These are phyloP conservation scores for Hirsutella rhossiliensis DNA, from an alignment of 2,329 filamentous ascomycete genomes.

Conservation along the genomic window DNA sequence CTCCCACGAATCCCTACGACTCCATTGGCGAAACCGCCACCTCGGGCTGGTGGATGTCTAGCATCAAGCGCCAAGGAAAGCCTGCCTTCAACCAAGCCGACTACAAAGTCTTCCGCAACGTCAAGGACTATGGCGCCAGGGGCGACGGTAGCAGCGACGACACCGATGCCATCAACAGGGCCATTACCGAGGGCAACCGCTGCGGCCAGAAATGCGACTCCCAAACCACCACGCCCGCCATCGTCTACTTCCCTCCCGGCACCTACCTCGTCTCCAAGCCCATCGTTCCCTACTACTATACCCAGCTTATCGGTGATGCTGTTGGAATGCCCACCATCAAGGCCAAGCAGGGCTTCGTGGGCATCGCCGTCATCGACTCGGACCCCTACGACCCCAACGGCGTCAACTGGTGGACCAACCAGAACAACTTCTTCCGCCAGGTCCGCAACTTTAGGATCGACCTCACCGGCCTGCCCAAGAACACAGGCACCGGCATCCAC, in stretches of 20 bases:
- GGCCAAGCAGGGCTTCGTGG: conserved; percentile 57
- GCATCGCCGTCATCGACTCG: conserved; percentile 81
- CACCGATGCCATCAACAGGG: conserved; percentile 76
- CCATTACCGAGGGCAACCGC: conserved; percentile 64
- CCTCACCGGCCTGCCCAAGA: conserved; percentile 50
- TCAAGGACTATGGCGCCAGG: conserved; percentile 62
- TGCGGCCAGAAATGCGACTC: conserved; percentile 78
- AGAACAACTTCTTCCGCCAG: conserved; percentile 76
- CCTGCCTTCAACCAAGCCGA: conserved; percentile 42
- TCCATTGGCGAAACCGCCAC: conserved; percentile 7
- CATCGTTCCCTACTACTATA: conserved; percentile 82
- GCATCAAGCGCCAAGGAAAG: conserved; percentile 56
- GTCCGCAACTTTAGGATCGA: conserved; percentile 76
- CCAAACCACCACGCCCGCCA: conserved; percentile 66
- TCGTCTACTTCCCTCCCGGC: conserved; percentile 86
- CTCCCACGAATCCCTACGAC: background rate
- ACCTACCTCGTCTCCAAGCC: conserved; percentile 74
- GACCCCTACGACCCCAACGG: conserved; percentile 67
- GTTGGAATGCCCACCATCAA: conserved; percentile 62
- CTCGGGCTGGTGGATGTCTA: conserved; percentile 59
- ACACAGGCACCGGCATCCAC: conserved; percentile 59
- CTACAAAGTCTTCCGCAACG: conserved; percentile 69
- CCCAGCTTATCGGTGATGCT: conserved; percentile 79
- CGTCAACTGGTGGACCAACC: conserved; percentile 66
- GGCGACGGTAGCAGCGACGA: conserved; percentile 66